phyloP scores from a whole-genome alignment of 2,329 filamentous ascomycete species.

The Cladosporium sp. region DNA sequence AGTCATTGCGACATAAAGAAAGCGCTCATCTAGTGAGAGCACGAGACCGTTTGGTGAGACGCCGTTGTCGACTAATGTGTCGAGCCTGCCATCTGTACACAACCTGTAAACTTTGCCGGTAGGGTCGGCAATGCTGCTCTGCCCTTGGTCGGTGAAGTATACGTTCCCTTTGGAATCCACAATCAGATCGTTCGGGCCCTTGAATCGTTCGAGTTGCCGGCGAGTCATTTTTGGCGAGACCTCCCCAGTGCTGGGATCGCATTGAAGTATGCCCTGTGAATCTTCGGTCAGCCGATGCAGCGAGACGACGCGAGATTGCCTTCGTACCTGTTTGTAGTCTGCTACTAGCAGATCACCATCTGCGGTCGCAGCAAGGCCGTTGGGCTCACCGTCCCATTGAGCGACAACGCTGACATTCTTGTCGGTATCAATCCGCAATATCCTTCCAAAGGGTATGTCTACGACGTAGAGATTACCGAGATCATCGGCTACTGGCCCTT shows the following conservation, averaged over 20 bases:
- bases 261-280: constrained; percentile 40
- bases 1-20: constrained; percentile 44
- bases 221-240: constrained; percentile 37
- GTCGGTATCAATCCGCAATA: constrained; percentile 37
- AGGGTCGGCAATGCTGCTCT: constrained; percentile 46
- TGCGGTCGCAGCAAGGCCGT: constrained; percentile 39
- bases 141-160: constrained; percentile 50
- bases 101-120: constrained; percentile 45
- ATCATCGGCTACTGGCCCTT: constrained; percentile 39
- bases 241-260: constrained; percentile 34
- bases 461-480: constrained; percentile 41
- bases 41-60: constrained; percentile 12
- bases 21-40: constrained; percentile 36
- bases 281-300: not conserved
- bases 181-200: constrained; percentile 46
- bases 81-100: constrained; percentile 37
- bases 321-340: constrained; percentile 45
- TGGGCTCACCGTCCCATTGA: constrained; percentile 45
- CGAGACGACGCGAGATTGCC: too few relatives aligned
- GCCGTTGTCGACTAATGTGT: constrained; percentile 23
- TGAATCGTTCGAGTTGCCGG: constrained; percentile 47
- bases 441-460: constrained; percentile 44
- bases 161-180: constrained; percentile 41
- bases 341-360: constrained; percentile 42
- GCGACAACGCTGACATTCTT: constrained; percentile 37